A percentile compares a stretch with the other conserved stretches of the same genome.
These are phyloP conservation scores for Backusella tuberculispora DNA, from an alignment of 192 early-diverging fungal genomes.

Conservation along the genomic window DNA sequence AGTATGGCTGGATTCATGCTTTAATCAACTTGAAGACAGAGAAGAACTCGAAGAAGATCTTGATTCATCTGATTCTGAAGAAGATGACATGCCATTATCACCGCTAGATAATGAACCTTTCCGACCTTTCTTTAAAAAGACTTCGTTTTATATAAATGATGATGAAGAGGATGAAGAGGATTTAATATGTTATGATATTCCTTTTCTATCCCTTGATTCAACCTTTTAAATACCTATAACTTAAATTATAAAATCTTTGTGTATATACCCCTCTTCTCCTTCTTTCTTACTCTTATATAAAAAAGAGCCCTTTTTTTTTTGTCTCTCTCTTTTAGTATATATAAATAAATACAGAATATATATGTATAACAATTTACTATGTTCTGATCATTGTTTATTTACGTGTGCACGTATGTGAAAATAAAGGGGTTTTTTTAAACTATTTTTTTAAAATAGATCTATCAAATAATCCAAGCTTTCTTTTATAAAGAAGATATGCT, in stretches of 20 bases:
- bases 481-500: no score
- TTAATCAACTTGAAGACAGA: slow-evolving; percentile 4
- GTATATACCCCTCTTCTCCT: not conserved
- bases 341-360: not conserved
- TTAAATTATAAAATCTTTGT: slow-evolving; percentile 7
- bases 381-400: not conserved
- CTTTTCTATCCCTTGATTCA: slow-evolving; percentile 14
- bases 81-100: slow-evolving; percentile 18
- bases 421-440: not conserved
- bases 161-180: slow-evolving; percentile 20
- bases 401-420: not conserved
- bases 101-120: not conserved
- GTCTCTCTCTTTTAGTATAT: not conserved
- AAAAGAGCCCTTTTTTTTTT: no score
- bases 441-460: no score
- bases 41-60: not conserved
- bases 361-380: not conserved
- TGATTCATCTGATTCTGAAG: slow-evolving; percentile 20
- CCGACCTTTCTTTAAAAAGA: slow-evolving; percentile 2
- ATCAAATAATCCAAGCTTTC: no score
- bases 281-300: no score
- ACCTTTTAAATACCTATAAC: not conserved
- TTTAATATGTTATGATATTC: slow-evolving; percentile 26
- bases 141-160: slow-evolving; percentile 17
- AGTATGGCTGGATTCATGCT: slow-evolving; percentile 24